Evolutionary conservation across 495 filamentous ascomycete genomes (phyloP), one percentile per base, ranked within the genome.

Genomic region (Penicillium mononematosum): DNA sequence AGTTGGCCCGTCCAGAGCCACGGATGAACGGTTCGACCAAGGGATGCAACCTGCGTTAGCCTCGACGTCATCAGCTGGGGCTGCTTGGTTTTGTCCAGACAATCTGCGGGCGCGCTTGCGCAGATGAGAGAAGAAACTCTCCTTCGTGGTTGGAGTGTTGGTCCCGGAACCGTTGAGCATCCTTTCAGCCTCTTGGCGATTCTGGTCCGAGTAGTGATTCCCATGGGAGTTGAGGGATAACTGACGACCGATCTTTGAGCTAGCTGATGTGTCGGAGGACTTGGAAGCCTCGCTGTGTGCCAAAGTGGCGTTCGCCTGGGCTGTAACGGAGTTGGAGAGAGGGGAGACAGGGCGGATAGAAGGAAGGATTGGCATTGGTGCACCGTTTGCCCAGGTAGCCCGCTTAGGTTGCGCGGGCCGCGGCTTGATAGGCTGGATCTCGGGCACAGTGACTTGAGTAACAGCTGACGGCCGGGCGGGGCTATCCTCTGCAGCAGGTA

Each of bases 91-190:
- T 24, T 91, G 86, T 34, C 94, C 95, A 32, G 95, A 99, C 25
- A 99, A 84, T 61, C 95, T 82, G 59, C 95, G 85, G 8, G 95
- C 95, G 24, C 92, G 86, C 72, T 99, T 99, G 41, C 95, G 85
- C 6, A 99, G 81, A 63, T 99, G 95, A 8, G 95, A 97, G 72
- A 98, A 98, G 76, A 97, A 98, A 70, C 93, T 88, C 67, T 98
- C 94, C 64, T 93, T 88, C 56, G 81, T 83, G 8, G 61, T 68
- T 74, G 83, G 25, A 84, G 88, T 56, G 84, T 88, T 46, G 77
- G 80, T 53, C 84, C 72, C 80, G 57, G 86, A 83, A n/a, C 92
- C 94, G 72, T 91, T 97, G 38, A 98, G 77, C 47, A 90, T 90
- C 55, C 90, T 78, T 71, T 97, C 94, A 22, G 95, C 91, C 67